These are phyloP conservation scores for Jatropha multifida DNA, from an alignment of 441 rosid genomes.

Conservation along the genomic window DNA sequence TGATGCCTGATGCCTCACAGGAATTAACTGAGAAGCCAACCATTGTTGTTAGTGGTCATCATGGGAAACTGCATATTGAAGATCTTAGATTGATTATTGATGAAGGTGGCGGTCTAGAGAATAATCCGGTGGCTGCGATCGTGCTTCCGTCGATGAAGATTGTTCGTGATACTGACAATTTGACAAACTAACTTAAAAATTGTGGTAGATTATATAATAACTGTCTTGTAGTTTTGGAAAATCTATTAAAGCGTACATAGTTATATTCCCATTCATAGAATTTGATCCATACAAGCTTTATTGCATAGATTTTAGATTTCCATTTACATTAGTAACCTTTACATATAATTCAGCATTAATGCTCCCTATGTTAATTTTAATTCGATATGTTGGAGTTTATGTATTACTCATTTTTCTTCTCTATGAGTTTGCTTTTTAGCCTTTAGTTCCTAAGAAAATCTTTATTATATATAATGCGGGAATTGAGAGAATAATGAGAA, in stretches of 20 bases:
- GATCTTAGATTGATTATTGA: constrained; percentile 78
- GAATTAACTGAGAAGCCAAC: constrained; percentile 49
- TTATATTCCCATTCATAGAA: not conserved
- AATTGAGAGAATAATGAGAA: too few relatives aligned
- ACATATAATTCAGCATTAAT: not conserved
- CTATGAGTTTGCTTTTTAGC: too few relatives aligned
- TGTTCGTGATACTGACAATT: constrained; percentile 24
- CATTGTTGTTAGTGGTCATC: constrained; percentile 79
- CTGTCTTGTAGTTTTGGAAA: not conserved
- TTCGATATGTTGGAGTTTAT: too few relatives aligned
- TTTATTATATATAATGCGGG: too few relatives aligned
- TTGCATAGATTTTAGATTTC: not conserved
- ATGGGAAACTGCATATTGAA: constrained; percentile 73
- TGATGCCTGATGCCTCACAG: constrained; percentile 29
- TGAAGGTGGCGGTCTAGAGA: constrained; percentile 71
- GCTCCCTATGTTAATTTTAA: not conserved
- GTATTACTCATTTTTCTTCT: too few relatives aligned
- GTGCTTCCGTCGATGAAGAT: constrained; percentile 21
- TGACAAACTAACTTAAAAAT: not conserved
- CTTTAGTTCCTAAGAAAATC: too few relatives aligned
- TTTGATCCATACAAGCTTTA: not conserved
- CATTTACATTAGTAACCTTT: not conserved
- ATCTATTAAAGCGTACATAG: not conserved
- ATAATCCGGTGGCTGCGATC: constrained; percentile 68
- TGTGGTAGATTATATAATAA: not conserved